Percentiles rank a stretch among this genome's conserved stretches.
Evolutionary conservation across 179 eudicot genomes (phyloP).

Genomic region (Beta macrorhiza): DNA sequence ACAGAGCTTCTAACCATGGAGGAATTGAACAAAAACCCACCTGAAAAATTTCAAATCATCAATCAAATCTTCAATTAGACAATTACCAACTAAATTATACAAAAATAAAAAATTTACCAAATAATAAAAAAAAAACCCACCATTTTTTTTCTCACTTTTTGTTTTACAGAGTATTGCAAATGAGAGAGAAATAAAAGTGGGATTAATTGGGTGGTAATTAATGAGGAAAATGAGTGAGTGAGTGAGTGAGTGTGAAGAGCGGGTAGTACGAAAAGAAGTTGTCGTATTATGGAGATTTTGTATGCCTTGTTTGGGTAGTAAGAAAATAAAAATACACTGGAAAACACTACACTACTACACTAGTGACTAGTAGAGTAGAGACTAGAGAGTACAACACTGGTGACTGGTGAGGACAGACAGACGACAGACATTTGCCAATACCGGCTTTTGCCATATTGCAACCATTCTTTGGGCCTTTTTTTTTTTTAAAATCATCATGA

Average conservation of each 20-base stretch:
- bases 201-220: no score
- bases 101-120: background rate
- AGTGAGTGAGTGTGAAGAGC: background rate
- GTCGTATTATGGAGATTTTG: slow-evolving; percentile 22
- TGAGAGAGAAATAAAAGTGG: background rate
- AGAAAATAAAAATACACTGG: no score
- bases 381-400: no score
- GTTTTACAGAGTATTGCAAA: background rate
- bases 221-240: background rate
- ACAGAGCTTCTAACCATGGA: slow-evolving; percentile 41
- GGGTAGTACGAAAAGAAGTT: slow-evolving; percentile 21
- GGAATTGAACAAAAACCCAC: slow-evolving; percentile 39
- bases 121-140: background rate
- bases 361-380: background rate
- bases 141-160: background rate
- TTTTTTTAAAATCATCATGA: no score
- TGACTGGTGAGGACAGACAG: no score
- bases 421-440: no score
- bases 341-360: no score
- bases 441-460: no score
- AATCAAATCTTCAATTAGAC: background rate
- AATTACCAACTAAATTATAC: background rate
- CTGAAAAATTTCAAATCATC: slow-evolving; percentile 18
- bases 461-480: no score
- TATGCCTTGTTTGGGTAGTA: background rate